phyloP scores from a whole-genome alignment of 495 filamentous ascomycete species.

The Aspergillus coremiiformis region DNA sequence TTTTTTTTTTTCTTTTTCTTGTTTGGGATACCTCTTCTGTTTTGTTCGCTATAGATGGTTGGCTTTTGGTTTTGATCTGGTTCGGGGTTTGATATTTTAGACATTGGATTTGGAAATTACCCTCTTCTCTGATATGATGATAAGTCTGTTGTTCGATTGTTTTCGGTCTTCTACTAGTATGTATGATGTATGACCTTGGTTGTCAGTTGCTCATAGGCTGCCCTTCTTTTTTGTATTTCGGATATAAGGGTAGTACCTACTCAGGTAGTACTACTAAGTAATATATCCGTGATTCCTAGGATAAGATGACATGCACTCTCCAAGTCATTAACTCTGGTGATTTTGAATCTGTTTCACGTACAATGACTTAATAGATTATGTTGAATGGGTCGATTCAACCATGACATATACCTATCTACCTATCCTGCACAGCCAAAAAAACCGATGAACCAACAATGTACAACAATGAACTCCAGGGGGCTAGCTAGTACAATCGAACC shows the following conservation, averaged over 20 bases:
- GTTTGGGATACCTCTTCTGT: not conserved
- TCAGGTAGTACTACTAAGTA: not conserved
- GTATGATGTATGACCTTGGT: no score
- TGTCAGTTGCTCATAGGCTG: not conserved
- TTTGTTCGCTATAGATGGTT: constrained; percentile 18
- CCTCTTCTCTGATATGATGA: no score
- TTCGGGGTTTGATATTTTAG: not conserved
- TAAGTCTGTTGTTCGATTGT: no score
- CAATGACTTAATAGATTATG: not conserved
- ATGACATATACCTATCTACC: not conserved
- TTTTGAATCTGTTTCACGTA: not conserved
- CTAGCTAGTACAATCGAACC: not conserved
- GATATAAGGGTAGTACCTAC: no score
- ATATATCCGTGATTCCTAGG: not conserved
- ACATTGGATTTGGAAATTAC: not conserved
- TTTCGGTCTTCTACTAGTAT: no score
- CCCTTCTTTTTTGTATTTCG: not conserved
- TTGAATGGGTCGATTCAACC: not conserved
- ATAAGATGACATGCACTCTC: not conserved
- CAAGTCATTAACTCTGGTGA: not conserved
- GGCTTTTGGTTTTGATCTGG: constrained; percentile 1
- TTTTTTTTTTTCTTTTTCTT: not conserved
- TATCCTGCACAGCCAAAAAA: not conserved
- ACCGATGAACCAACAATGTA: constrained; percentile 5
- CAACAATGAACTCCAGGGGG: not conserved